Conservation (phyloP, 2,329 filamentous ascomycete genomes). For the Huntiella decipiens region DNA sequence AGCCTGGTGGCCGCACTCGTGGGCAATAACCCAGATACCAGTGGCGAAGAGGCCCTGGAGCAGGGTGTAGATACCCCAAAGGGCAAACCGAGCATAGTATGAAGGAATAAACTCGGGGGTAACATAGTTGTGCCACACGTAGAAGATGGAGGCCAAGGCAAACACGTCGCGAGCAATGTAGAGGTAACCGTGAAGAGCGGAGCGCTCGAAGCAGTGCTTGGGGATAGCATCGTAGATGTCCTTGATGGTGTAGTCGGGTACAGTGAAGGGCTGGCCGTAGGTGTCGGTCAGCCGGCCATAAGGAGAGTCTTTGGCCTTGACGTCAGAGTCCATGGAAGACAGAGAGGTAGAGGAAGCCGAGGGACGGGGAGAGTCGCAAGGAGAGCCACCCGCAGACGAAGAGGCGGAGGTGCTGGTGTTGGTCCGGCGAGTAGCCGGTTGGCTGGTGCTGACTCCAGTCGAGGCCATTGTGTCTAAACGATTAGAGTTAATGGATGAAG, state of each 20-base stretch:
- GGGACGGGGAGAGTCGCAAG: constrained; percentile 37
- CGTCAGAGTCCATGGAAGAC: constrained; percentile 59
- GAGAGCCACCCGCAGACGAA: constrained; percentile 32
- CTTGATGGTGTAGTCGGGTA: constrained; percentile 95
- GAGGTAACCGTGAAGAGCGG: constrained; percentile 49
- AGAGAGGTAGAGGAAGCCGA: constrained; percentile 77
- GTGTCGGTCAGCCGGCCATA: constrained; percentile 66
- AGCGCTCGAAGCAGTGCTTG: constrained; percentile 90
- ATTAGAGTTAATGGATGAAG: background rate
- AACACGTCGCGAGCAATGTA: constrained; percentile 74
- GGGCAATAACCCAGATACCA: constrained; percentile 86
- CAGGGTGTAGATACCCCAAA: constrained; percentile 51
- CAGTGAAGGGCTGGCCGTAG: constrained; percentile 83
- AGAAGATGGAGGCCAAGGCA: constrained; percentile 59
- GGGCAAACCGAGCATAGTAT: constrained; percentile 41
- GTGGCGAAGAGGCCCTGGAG: constrained; percentile 85
- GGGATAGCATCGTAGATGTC: constrained; percentile 93
- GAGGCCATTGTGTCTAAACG: constrained; percentile 10
- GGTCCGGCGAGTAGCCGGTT: constrained; percentile 11
- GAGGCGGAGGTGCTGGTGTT: constrained; percentile 15
- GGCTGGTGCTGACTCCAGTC: constrained; percentile 9
- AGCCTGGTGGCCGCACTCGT: constrained; percentile 93
- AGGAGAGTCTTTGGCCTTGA: constrained; percentile 24
- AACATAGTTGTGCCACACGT: constrained; percentile 73
- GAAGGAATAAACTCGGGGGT: constrained; percentile 69